Conservation (phyloP, 305 asterid genomes). For the Plantago lanceolata region DNA sequence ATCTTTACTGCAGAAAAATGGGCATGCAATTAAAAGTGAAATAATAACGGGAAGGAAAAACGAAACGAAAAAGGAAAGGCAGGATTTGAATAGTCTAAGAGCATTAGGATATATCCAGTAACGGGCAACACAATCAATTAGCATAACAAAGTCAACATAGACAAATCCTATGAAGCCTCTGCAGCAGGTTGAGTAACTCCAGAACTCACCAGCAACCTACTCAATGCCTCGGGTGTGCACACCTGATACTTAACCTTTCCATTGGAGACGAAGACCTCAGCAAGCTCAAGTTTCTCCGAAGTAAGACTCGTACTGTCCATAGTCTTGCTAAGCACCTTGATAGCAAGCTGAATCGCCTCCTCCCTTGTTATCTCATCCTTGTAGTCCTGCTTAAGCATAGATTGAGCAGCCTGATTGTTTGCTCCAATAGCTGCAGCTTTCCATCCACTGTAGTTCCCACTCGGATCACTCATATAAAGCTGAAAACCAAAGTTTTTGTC, state of each 20-base stretch:
- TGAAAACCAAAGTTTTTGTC: conserved; percentile 10
- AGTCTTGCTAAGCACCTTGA: conserved; percentile 11
- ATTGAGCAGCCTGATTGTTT: conserved; percentile 12
- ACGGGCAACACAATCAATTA: not conserved
- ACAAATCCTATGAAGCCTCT: conserved; percentile 3
- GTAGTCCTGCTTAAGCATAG: conserved; percentile 14
- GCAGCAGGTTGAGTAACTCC: conserved; percentile 11
- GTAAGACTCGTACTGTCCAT: conserved; percentile 12
- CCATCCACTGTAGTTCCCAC: conserved; percentile 16
- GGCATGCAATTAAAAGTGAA: not conserved
- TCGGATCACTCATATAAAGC: conserved; percentile 13
- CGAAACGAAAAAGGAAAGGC: not conserved
- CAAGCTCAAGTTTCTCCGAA: conserved; percentile 11
- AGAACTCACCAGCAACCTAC: not conserved
- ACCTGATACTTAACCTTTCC: conserved; percentile 11
- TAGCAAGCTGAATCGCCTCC: conserved; percentile 5
- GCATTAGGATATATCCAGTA: not conserved
- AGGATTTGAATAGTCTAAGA: not conserved
- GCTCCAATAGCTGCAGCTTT: conserved; percentile 16
- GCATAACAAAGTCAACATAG: conserved; percentile 1
- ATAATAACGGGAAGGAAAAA: not conserved
- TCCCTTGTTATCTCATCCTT: conserved; percentile 4
- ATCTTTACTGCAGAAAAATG: not conserved
- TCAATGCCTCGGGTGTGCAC: conserved; percentile 9
- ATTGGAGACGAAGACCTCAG: conserved; percentile 12